phyloP scores from a whole-genome alignment of 169 alveolate genomes.

The Plasmodium ovale region DNA sequence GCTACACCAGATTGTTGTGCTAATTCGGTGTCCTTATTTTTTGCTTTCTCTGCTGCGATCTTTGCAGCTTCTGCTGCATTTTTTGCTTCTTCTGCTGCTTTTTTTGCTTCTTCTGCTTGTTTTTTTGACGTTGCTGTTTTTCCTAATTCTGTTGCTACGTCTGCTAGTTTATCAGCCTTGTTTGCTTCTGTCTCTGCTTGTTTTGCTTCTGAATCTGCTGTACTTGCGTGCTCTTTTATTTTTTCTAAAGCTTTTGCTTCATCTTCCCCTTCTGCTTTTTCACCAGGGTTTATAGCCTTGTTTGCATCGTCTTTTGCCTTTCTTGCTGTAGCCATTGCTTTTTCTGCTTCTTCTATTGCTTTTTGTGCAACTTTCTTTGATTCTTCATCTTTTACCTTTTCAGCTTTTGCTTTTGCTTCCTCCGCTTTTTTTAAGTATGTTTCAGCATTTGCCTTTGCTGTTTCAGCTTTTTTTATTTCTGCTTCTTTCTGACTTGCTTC shows the following conservation, averaged over 20 bases:
- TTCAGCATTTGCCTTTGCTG: neutral
- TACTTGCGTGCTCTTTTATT: neutral
- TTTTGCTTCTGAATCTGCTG: neutral
- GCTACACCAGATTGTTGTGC: too few species aligned
- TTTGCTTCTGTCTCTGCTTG: neutral
- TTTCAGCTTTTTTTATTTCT: neutral
- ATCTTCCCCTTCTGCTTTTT: neutral
- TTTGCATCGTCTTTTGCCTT: too few species aligned
- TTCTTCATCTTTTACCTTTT: neutral
- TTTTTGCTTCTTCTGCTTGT: neutral
- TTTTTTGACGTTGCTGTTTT: neutral
- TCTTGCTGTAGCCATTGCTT: neutral
- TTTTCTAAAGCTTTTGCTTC: neutral
- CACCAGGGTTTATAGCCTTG: neutral
- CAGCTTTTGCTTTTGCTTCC: neutral
- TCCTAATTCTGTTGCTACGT: neutral
- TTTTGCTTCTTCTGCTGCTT: slow-evolving; percentile 1
- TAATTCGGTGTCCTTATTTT: too few species aligned
- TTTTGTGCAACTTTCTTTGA: neutral
- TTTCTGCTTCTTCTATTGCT: neutral
- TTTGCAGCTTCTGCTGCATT: neutral
- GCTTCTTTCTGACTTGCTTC: too few species aligned
- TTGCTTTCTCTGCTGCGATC: neutral
- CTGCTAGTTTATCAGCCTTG: neutral
- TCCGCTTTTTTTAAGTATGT: neutral